Base-by-base conservation (phyloP, 352 stramenopile genomes). In the Plasmopara viticola region DNA sequence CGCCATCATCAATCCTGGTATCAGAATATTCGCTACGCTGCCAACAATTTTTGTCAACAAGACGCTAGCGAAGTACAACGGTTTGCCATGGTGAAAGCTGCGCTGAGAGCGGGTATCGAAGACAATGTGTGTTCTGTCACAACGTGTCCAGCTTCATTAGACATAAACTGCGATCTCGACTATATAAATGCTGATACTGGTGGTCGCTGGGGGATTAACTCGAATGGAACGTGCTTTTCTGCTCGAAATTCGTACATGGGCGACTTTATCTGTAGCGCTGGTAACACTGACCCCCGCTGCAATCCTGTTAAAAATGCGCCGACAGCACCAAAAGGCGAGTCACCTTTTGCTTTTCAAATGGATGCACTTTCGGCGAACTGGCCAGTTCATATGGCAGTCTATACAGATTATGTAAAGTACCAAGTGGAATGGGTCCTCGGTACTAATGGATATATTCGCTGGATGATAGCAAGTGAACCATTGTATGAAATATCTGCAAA, bases 401-500 rank as follows among this genome's bases (percentile, higher is more conserved):
- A 85, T 58, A 69, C 48, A 6, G 48, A 56, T 1, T 85, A 66
- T 25, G 51, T 78, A n/a, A 34, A 55, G 34, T 84, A 82, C 35
- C 70, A 82, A 66, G 55, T 84, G 9, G 72, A 90, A 46, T 90
- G 78, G 78, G 72, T 84, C 1, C 68, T 63, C 4, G 74, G 74
- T 1, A 5, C 48, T 9, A 31, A 70, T 17, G 78, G 75, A 4
- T 86, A 86, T 44, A 68, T 90, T 9, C 74, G 76, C 2, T 87
- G 75, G 78, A 84, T 86, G 72, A 53, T 97, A 12, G 79, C 94
- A 37, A 86, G 78, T 13, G 57, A 89, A 14, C 86, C 92, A 37
- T 53, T 97, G 28, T 97, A 91, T 57, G 87, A 94, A 18, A 90
- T 98, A 41, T 65, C 79, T 13, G 80, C 85, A 0, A 20, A 69